These are phyloP conservation scores for Dactylonectria macrodidyma DNA, from an alignment of 2,329 filamentous ascomycete species.

Conservation along the genomic window DNA sequence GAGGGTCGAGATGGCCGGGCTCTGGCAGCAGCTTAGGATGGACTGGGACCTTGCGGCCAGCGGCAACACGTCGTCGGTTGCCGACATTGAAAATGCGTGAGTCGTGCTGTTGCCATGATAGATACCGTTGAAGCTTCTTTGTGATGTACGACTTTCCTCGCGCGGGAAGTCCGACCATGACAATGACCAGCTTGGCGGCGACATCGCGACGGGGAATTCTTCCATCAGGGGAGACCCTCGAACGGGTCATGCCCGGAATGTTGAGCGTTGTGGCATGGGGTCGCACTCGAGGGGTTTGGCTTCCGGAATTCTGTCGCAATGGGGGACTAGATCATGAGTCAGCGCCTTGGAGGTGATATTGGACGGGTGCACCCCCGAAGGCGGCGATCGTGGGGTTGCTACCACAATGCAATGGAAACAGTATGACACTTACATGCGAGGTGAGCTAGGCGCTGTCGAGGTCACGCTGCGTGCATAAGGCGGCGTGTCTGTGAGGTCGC, in stretches of 20 bases:
- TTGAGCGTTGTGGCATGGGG: slow-evolving; percentile 94
- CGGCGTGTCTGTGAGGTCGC: slow-evolving; percentile 66
- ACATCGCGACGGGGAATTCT: slow-evolving; percentile 95
- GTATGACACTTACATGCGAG: slow-evolving; percentile 66
- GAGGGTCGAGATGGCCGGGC: slow-evolving; percentile 58
- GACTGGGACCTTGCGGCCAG: slow-evolving; percentile 66
- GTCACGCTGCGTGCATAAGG: slow-evolving; percentile 70
- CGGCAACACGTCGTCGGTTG: slow-evolving; percentile 86
- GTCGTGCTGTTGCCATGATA: slow-evolving; percentile 98
- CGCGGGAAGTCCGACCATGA: slow-evolving; percentile 97
- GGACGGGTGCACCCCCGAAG: slow-evolving; percentile 41
- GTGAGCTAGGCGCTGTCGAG: slow-evolving; percentile 72
- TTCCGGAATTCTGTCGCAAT: slow-evolving; percentile 80
- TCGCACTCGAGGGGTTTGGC: slow-evolving; percentile 82
- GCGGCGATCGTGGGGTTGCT: slow-evolving; percentile 39
- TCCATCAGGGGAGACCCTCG: slow-evolving; percentile 94
- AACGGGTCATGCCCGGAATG: slow-evolving; percentile 96
- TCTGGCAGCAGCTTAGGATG: slow-evolving; percentile 53
- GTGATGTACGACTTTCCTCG: slow-evolving; percentile 99
- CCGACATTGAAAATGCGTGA: slow-evolving; percentile 98
- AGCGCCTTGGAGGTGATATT: slow-evolving; percentile 37
- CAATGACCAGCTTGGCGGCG: slow-evolving; percentile 94
- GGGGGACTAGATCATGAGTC: slow-evolving; percentile 67
- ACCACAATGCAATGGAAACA: slow-evolving; percentile 32
- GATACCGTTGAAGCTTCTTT: slow-evolving; percentile 95